Base-by-base conservation (phyloP, 78 protist species). In the Tieghemostelium lacteum region DNA sequence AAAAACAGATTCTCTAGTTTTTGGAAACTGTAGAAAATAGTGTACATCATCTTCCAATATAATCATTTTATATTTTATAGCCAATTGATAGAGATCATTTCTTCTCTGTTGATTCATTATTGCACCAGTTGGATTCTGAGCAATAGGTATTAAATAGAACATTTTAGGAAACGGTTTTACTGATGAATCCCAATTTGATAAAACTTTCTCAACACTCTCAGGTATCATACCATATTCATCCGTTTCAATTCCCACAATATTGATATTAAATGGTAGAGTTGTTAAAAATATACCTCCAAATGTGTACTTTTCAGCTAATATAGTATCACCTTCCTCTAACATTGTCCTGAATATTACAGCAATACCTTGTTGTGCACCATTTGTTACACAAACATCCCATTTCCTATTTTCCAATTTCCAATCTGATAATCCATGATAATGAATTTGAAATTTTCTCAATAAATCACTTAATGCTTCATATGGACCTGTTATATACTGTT, bases 151-250 rank as follows among this genome's bases (percentile, higher is more conserved):
- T 1, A 64, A 3, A 10, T 64, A 64, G 1, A 64, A 5, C 10
- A 24, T 17, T 37, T 37, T 64, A 36, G 72, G 72, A 20, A 64
- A 64, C 36, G 20, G 17, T 20, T n/a, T n/a, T 0, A 0, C 4
- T 64, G 2, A 24, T 33, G 40, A 26, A 6, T 33, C 33, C 94
- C 94, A 87, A 65, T 87, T 75, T 22, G 33, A 72, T 28, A 87
- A 54, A 1, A 54, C 42, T 37, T 64, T 40, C 24, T 71, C 77
- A 2, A 87, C 52, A 24, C 24, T n/a, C 61, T 60, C 36, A 28
- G 93, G 75, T 26, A 20, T 55, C 28, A 87, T 24, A 12, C 93
- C 93, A 24, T 74, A 28, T 33, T 64, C 67, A 64, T 87, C 93
- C 0, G 49, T 31, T 22, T 73, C 69, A 24, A 87, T 29, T 4